Evolutionary conservation across 1,139 yeast genomes (phyloP).

Genomic region (Suhomyces taliae): DNA sequence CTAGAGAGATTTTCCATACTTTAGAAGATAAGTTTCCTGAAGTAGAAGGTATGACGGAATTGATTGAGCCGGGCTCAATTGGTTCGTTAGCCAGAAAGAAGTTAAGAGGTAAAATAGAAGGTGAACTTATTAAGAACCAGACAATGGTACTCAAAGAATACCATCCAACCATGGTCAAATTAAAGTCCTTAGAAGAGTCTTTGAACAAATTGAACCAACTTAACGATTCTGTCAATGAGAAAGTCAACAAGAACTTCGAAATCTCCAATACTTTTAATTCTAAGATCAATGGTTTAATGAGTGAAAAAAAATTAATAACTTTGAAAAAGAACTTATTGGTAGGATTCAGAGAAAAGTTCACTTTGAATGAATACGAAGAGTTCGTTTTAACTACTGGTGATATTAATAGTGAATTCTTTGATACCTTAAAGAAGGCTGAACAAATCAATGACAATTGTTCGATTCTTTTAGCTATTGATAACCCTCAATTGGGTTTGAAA

Average conservation of each 20-base stretch:
- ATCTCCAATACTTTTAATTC: slow-evolving; percentile 27
- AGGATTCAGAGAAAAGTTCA: slow-evolving; percentile 63
- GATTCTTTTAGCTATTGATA: slow-evolving; percentile 64
- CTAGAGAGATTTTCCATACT: slow-evolving; percentile 48
- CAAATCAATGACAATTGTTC: slow-evolving; percentile 67
- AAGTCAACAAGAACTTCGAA: slow-evolving; percentile 30
- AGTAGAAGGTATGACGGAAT: slow-evolving; percentile 11
- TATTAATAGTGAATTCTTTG: slow-evolving; percentile 60
- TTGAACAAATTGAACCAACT: slow-evolving; percentile 42
- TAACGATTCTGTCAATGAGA: slow-evolving; percentile 32
- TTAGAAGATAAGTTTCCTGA: slow-evolving; percentile 40
- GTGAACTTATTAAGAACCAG: slow-evolving; percentile 67
- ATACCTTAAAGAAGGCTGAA: slow-evolving; percentile 60
- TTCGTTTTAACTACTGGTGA: slow-evolving; percentile 47
- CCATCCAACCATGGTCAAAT: slow-evolving; percentile 51
- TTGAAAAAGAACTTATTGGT: slow-evolving; percentile 57
- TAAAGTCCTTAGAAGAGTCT: slow-evolving; percentile 43
- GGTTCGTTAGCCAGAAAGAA: slow-evolving; percentile 31
- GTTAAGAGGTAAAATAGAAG: slow-evolving; percentile 67
- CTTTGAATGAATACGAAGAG: slow-evolving; percentile 72
- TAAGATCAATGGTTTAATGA: slow-evolving; percentile 42
- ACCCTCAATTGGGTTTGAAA: slow-evolving; percentile 68
- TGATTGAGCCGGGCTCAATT: slow-evolving; percentile 23
- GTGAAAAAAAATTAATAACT: slow-evolving; percentile 41
- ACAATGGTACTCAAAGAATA: slow-evolving; percentile 59